A percentile compares a stretch with the other conserved stretches of the same genome.
Evolutionary conservation across 176 grass and related monocot genomes (phyloP).

Genomic region (Alopecurus myosuroides): DNA sequence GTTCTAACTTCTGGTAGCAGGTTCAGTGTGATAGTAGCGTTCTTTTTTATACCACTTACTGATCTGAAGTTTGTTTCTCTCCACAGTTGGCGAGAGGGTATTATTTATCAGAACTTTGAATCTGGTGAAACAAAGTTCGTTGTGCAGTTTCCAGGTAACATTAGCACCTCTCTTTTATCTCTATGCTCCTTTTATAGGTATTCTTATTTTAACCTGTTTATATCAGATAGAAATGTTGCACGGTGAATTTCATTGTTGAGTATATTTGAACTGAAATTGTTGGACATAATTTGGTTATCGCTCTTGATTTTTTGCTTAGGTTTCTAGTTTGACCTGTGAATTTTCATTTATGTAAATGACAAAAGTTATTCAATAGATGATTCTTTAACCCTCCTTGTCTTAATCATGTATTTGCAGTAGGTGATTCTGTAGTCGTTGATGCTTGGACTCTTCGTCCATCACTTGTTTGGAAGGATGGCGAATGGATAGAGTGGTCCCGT

Average conservation of each 20-base stretch:
- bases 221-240: neutral
- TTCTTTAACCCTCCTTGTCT: constrained; percentile 4
- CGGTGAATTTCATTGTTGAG: neutral
- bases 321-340: constrained; percentile 1
- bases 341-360: neutral
- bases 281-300: neutral
- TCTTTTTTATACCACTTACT: neutral
- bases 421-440: constrained; percentile 55
- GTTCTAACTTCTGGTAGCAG: neutral
- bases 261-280: neutral
- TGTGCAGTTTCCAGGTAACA: constrained; percentile 71
- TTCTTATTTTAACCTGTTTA: neutral
- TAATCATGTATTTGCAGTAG: constrained; percentile 38
- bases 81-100: constrained; percentile 84
- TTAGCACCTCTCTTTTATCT: neutral
- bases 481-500: constrained; percentile 67
- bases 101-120: constrained; percentile 60
- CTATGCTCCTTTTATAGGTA: neutral
- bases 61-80: constrained; percentile 30
- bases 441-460: constrained; percentile 73
- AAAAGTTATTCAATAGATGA: neutral
- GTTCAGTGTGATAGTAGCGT: neutral
- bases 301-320: neutral
- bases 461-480: constrained; percentile 83
- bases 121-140: constrained; percentile 57